Evolutionary conservation across 2,329 filamentous ascomycete genomes (phyloP).

Genomic region (Aspergillus quadricinctus): DNA sequence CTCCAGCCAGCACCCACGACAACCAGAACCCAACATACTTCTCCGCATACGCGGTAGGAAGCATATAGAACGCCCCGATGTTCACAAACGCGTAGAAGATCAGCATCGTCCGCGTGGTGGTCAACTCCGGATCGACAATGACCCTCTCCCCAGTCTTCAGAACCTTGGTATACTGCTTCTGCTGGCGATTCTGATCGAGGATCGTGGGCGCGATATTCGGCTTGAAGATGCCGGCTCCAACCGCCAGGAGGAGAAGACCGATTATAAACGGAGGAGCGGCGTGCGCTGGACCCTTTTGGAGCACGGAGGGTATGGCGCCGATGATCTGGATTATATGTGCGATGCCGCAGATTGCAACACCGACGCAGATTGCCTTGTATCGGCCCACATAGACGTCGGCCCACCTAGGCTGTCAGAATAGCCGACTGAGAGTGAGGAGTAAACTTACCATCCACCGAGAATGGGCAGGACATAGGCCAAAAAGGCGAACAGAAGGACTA

Average conservation of each 20-base stretch:
- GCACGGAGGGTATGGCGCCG: constrained; percentile 38
- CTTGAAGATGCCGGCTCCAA: constrained; percentile 39
- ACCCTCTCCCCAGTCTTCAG: constrained; percentile 44
- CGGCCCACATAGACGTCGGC: constrained; percentile 23
- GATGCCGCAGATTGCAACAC: constrained; percentile 38
- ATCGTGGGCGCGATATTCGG: constrained; percentile 42
- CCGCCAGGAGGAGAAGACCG: constrained; percentile 34
- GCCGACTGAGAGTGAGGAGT: neutral
- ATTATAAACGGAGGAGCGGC: constrained; percentile 38
- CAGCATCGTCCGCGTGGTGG: constrained; percentile 34
- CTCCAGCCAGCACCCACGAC: constrained; percentile 25
- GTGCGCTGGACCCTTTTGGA: constrained; percentile 28
- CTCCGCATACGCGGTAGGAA: constrained; percentile 40
- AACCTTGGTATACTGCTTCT: constrained; percentile 38
- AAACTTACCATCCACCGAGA: constrained; percentile 26
- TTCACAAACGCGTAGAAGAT: constrained; percentile 33
- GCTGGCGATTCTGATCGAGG: constrained; percentile 40
- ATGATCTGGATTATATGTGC: constrained; percentile 31
- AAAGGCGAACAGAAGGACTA: constrained; percentile 48
- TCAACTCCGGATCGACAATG: constrained; percentile 46
- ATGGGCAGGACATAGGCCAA: constrained; percentile 57
- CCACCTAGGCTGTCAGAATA: constrained; percentile 8
- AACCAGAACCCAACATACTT: constrained; percentile 41
- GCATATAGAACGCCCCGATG: constrained; percentile 31
- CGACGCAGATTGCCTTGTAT: constrained; percentile 33